These are phyloP conservation scores for Penicillium coffeae DNA, from an alignment of 495 filamentous ascomycete genomes.

Conservation along the genomic window DNA sequence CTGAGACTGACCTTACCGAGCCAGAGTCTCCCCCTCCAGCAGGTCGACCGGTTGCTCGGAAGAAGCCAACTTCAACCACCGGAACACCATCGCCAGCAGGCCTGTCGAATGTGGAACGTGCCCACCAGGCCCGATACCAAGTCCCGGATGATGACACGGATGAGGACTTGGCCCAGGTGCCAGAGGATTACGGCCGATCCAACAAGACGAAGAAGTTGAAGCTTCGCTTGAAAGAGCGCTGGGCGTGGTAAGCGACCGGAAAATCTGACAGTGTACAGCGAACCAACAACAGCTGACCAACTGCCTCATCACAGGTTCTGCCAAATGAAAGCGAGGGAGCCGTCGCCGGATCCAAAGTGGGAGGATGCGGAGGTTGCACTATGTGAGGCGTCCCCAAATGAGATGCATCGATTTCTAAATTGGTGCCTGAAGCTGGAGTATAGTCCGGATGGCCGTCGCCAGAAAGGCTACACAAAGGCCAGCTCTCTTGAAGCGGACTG, in stretches of 20 bases:
- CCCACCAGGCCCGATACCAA: slow-evolving; percentile 10
- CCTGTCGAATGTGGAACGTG: slow-evolving; percentile 5
- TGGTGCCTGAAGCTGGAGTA: slow-evolving; percentile 15
- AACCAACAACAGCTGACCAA: slow-evolving; percentile 6
- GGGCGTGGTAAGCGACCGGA: slow-evolving; percentile 8
- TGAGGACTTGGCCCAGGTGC: slow-evolving; percentile 10
- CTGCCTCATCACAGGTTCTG: slow-evolving; percentile 9
- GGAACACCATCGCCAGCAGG: slow-evolving; percentile 3
- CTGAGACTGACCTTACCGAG: slow-evolving; percentile 16
- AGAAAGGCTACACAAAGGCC: slow-evolving; percentile 16
- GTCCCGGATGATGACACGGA: slow-evolving; percentile 15
- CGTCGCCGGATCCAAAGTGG: slow-evolving; percentile 4
- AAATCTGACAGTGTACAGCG: slow-evolving; percentile 2
- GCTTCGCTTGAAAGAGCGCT: slow-evolving; percentile 12
- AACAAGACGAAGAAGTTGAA: slow-evolving; percentile 13
- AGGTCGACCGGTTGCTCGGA: slow-evolving; percentile 8
- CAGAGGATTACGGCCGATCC: slow-evolving; percentile 11
- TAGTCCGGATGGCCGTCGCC: slow-evolving; percentile 4
- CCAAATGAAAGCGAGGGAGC: slow-evolving; percentile 7
- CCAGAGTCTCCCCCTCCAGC: slow-evolving; percentile 3
- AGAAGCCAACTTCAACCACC: slow-evolving; percentile 3
- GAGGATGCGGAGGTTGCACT: slow-evolving; percentile 1
- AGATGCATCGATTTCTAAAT: slow-evolving; percentile 18
- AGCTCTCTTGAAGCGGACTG: slow-evolving; percentile 14
- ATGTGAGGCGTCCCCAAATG: slow-evolving; percentile 5